Evolutionary conservation across 495 filamentous ascomycete species (phyloP).

Genomic region (Neurospora sp.): DNA sequence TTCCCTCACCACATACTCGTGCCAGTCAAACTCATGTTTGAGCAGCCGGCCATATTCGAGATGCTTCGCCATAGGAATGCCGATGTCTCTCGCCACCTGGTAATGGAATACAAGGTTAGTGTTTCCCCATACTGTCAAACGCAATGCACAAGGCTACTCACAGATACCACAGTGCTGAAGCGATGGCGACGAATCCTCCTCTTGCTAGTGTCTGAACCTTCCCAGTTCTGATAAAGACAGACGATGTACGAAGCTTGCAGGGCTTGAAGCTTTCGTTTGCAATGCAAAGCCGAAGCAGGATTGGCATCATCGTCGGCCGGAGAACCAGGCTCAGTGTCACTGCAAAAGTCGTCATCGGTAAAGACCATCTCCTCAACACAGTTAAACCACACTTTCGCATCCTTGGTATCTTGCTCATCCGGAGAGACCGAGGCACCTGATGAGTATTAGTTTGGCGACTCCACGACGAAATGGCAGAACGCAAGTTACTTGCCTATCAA

Average conservation of each 20-base stretch:
- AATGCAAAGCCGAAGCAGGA: constrained; percentile 1
- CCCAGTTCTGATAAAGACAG: constrained; percentile 22
- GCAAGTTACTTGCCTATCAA: constrained; percentile 13
- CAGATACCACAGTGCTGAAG: constrained; percentile 21
- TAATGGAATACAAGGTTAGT: not conserved
- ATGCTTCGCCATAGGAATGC: constrained; percentile 18
- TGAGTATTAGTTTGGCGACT: not conserved
- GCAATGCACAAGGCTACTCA: not conserved
- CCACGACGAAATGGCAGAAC: not conserved
- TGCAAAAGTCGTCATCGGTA: constrained; percentile 22
- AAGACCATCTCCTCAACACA: constrained; percentile 26
- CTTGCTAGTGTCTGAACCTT: constrained; percentile 18
- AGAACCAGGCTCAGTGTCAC: constrained; percentile 14
- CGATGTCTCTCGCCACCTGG: constrained; percentile 19
- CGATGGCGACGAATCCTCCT: constrained; percentile 20
- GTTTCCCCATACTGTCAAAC: not conserved
- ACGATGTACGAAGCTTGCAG: constrained; percentile 20
- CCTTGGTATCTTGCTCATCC: constrained; percentile 17
- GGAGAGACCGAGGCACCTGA: constrained; percentile 23
- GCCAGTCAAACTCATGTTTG: constrained; percentile 20
- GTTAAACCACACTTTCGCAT: constrained; percentile 22
- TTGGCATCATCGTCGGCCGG: constrained; percentile 1
- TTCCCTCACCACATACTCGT: constrained; percentile 18
- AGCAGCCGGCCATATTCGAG: constrained; percentile 12
- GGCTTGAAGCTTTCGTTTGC: constrained; percentile 15